Percentiles rank a stretch among this genome's conserved stretches.
These are phyloP conservation scores for Aspergillus quadrilineatus DNA, from an alignment of 2,329 filamentous ascomycete genomes.

Conservation along the genomic window DNA sequence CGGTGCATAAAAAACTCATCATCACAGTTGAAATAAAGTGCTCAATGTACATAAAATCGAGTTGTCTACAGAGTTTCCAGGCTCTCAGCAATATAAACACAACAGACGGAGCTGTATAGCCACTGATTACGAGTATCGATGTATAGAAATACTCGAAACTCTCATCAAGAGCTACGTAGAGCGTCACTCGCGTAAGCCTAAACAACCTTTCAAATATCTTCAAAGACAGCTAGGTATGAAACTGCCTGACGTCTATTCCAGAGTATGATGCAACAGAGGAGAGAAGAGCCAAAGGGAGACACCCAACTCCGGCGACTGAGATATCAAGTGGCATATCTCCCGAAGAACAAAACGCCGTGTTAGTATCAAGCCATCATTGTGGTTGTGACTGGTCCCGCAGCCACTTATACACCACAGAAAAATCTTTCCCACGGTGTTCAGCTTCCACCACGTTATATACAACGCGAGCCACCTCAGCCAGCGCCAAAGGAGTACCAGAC, in stretches of 20 bases:
- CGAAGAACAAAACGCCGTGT: slow-evolving; percentile 1
- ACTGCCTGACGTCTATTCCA: neutral
- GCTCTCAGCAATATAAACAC: neutral
- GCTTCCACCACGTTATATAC: slow-evolving; percentile 68
- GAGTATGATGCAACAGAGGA: neutral
- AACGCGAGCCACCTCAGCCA: slow-evolving; percentile 62
- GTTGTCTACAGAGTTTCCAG: neutral
- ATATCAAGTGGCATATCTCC: neutral
- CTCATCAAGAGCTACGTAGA: no score
- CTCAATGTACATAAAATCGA: neutral
- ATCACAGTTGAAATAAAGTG: neutral
- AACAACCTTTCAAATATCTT: no score
- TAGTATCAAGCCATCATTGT: neutral
- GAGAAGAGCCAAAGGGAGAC: neutral
- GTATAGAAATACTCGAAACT: neutral
- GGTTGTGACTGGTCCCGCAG: slow-evolving; percentile 43
- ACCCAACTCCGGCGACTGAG: neutral
- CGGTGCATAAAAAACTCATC: neutral
- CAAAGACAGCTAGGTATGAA: no score
- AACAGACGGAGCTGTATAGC: neutral
- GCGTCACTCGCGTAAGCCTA: no score
- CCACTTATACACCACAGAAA: slow-evolving; percentile 78
- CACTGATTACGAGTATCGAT: neutral
- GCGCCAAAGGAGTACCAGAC: slow-evolving; percentile 63
- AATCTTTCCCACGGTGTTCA: slow-evolving; percentile 68